Base-by-base conservation (phyloP, 2,329 filamentous ascomycete genomes). In the Lithohypha guttulata region DNA sequence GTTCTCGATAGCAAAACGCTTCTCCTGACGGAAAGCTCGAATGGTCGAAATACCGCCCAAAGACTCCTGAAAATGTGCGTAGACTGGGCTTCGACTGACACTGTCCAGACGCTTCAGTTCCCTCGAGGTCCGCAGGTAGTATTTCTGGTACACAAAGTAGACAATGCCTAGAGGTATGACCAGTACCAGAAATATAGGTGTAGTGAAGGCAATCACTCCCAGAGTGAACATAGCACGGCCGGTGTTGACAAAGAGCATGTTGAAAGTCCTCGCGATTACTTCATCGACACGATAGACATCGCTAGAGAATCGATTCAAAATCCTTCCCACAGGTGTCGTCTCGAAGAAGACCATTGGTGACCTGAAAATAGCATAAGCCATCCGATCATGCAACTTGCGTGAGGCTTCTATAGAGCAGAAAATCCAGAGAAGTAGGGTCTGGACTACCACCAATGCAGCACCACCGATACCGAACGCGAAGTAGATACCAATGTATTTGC, bases 281-380 rank as follows among this genome's bases (percentile, higher is more conserved):
- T 98, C 85, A 56, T 95, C 86, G 22, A 96, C 80, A 42, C 68
- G 66, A 54, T 73, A 73, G 36, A 73, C 66, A 51, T 73, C 70
- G 56, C 69, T 69, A 11, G 89, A 96, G 61, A 98, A 98, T 39
- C 91, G 75, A 60, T 98, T 98, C 43, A 98, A 69, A 53, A 98
- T 95, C 42, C 93, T 79, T n/a, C 91, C 91, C 46, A 87, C 81
- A 2, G 91, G 91, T 2, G 91, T 98, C 1, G 87, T 94, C 59
- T 98, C 93, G 53, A 98, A 98, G 65, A 98, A 98, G 52, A 79
- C 91, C 91, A 98, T 98, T 39, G 91, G 93, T 25, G 86, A 93
- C 50, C 91, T 76, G 71, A 98, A 98, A 52, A 96, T 95, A 13
- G 91, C 86, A 53, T 82, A 91, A 29, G 89, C 89, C 91, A 98